A percentile compares a stretch with the other conserved stretches of the same genome.
phyloP scores from a whole-genome alignment of 2,329 filamentous ascomycete species.

The Graphilbum ipis-grandicollis region DNA sequence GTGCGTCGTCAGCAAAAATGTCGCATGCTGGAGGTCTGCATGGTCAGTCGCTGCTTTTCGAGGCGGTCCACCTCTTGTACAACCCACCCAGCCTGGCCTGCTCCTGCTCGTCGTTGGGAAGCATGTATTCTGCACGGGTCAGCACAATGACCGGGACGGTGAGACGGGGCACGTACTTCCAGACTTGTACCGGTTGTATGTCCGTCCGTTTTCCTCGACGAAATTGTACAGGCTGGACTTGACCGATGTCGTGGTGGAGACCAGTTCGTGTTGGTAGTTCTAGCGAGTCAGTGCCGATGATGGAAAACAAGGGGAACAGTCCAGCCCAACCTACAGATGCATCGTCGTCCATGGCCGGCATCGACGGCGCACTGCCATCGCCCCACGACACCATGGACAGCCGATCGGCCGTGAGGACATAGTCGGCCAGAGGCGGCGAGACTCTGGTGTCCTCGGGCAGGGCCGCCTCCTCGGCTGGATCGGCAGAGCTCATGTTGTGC shows the following conservation, averaged over 20 bases:
- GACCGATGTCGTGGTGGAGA: too few relatives aligned
- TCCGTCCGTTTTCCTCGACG: conserved; percentile 12
- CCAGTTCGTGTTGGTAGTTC: too few relatives aligned
- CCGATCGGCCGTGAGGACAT: conserved; percentile 3
- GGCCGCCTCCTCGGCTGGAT: too few relatives aligned
- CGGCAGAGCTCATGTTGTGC: too few relatives aligned
- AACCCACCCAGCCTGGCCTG: conserved; percentile 29
- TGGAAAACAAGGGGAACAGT: too few relatives aligned
- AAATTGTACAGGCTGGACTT: conserved; percentile 12
- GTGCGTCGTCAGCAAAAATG: not conserved
- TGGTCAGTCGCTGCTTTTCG: not conserved
- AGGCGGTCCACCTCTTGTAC: not conserved
- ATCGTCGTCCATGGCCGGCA: conserved; percentile 4
- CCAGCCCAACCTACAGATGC: not conserved
- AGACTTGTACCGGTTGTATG: conserved; percentile 15
- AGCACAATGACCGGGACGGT: conserved; percentile 7
- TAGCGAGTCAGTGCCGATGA: too few relatives aligned
- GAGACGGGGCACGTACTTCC: conserved; percentile 8
- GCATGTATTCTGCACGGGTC: conserved; percentile 7
- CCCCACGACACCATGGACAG: conserved; percentile 1
- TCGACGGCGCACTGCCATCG: not conserved
- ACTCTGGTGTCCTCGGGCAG: too few relatives aligned
- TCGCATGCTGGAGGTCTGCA: not conserved
- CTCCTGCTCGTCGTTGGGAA: conserved; percentile 24
- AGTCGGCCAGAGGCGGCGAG: too few relatives aligned